Evolutionary conservation across 371 early-diverging fungal species (phyloP), one percentile per base, ranked within the genome.

Genomic region (Syncephalastrum monosporum): DNA sequence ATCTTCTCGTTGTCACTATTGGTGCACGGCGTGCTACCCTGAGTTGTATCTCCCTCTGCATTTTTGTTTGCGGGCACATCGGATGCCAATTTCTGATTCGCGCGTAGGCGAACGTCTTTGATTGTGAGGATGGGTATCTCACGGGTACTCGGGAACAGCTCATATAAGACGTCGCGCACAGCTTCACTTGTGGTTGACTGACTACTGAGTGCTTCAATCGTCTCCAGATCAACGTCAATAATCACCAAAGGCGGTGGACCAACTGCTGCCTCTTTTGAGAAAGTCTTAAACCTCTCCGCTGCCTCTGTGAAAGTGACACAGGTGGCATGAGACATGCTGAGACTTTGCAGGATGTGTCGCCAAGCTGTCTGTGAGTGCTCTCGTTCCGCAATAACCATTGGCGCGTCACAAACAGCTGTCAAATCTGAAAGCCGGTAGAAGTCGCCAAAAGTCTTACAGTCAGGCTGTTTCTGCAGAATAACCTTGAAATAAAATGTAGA

Each of bases 401-500:
- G 48, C 2, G 27, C 17, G 13, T 50, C 43, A 23, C 56, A 60
- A 12, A 24, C 46, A 19, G 24, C 42, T 3, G 54, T 33, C 4
- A 72, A 16, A 6, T 59, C 59, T 0, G 33, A 3, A 1, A 72
- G 16, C 0, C 57, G 38, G 24, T 65, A 48, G 21, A 68, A 61
- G 13, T 68, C 56, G 6, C 66, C 59, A 47, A 57, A 72, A 1
- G 63, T 72, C 13, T 23, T 44, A 5, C 59, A 53, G 1, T 57
- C 58, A 2, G 47, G 5, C 46, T 68, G 72, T 25, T 48, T 57
- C 24, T 70, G 54, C 24, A 71, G 46, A 21, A 59, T 58, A 5
- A 75, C 60, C 15, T 67, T 67, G 10, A 78, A 80, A 12, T 63
- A 71, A 42, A 82, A 82, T 0, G 71, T 68, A 0, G 82, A 75